Conservation (phyloP, 768 basidiomycete genomes). For the Lentinula detonsa region DNA sequence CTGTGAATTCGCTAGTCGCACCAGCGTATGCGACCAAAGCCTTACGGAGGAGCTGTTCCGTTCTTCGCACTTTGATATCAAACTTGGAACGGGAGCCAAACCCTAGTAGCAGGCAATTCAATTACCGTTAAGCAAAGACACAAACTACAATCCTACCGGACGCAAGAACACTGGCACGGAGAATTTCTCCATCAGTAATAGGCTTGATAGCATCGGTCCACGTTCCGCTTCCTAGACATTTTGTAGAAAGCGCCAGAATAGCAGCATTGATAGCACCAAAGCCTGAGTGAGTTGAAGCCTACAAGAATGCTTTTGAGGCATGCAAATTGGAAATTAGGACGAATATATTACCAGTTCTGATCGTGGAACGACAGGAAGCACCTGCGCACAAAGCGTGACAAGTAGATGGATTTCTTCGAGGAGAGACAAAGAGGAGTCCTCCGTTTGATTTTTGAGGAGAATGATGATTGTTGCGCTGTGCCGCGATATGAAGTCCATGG, state of each 20-base stretch:
- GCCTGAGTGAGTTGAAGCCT: conserved; percentile 63
- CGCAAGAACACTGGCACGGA: conserved; percentile 45
- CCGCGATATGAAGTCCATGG: conserved; percentile 71
- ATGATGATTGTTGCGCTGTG: conserved; percentile 84
- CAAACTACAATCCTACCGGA: conserved; percentile 37
- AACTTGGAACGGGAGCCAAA: conserved; percentile 52
- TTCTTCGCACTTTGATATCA: conserved; percentile 46
- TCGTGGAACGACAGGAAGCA: conserved; percentile 67
- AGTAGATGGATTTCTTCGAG: conserved; percentile 80
- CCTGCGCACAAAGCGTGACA: conserved; percentile 60
- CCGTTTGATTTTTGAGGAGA: conserved; percentile 69
- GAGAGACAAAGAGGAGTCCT: conserved; percentile 53
- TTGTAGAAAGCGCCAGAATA: conserved; percentile 68
- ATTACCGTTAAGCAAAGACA: background rate
- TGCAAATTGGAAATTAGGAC: conserved; percentile 5
- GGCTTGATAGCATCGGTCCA: conserved; percentile 57
- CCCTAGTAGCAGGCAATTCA: conserved; percentile 25
- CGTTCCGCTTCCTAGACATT: conserved; percentile 53
- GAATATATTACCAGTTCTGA: conserved; percentile 63
- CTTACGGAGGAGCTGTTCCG: conserved; percentile 55
- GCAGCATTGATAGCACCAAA: conserved; percentile 85
- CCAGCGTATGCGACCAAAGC: conserved; percentile 64
- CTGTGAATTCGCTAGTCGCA: conserved; percentile 65
- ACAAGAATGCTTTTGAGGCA: background rate
- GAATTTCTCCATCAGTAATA: conserved; percentile 59